Evolutionary conservation across 2,329 filamentous ascomycete species (phyloP).

Genomic region (Cyclaneusma minus): DNA sequence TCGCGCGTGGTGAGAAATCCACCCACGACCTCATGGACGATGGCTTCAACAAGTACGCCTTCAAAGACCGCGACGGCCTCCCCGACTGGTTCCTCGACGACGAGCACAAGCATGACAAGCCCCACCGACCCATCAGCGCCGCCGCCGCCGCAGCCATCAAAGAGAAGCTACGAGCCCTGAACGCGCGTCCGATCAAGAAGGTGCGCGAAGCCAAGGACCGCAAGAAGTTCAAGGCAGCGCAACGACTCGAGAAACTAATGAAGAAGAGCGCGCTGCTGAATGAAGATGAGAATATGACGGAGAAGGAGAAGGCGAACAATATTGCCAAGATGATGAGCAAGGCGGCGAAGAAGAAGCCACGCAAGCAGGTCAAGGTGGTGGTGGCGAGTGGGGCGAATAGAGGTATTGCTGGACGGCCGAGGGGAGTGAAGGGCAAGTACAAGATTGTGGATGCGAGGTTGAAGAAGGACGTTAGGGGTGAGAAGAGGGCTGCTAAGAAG

Average conservation of each 20-base stretch:
- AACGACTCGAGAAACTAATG: constrained; percentile 82
- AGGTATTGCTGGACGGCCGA: constrained; percentile 72
- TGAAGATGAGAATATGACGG: constrained; percentile 81
- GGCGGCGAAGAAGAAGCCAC: constrained; percentile 75
- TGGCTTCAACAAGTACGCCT: constrained; percentile 81
- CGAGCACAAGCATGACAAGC: constrained; percentile 68
- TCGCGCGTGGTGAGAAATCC: constrained; percentile 74
- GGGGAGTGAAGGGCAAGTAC: constrained; percentile 88
- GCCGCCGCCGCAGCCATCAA: constrained; percentile 84
- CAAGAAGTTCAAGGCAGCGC: constrained; percentile 92
- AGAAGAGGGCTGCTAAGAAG: constrained; percentile 69
- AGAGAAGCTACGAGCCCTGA: constrained; percentile 82
- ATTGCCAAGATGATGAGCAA: constrained; percentile 72
- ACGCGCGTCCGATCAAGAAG: constrained; percentile 97
- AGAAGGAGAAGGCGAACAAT: constrained; percentile 84
- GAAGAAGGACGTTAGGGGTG: constrained; percentile 88
- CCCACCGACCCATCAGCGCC: constrained; percentile 78
- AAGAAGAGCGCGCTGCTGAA: constrained; percentile 90
- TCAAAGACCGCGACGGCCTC: constrained; percentile 80
- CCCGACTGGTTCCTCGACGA: constrained; percentile 98
- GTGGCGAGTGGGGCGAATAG: constrained; percentile 75
- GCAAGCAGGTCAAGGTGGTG: constrained; percentile 70
- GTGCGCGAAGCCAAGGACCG: constrained; percentile 89
- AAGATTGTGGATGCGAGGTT: constrained; percentile 91
- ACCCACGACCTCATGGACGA: constrained; percentile 74